Base-by-base conservation (phyloP, 495 filamentous ascomycete species). In the Aspergillus bertholletiae region DNA sequence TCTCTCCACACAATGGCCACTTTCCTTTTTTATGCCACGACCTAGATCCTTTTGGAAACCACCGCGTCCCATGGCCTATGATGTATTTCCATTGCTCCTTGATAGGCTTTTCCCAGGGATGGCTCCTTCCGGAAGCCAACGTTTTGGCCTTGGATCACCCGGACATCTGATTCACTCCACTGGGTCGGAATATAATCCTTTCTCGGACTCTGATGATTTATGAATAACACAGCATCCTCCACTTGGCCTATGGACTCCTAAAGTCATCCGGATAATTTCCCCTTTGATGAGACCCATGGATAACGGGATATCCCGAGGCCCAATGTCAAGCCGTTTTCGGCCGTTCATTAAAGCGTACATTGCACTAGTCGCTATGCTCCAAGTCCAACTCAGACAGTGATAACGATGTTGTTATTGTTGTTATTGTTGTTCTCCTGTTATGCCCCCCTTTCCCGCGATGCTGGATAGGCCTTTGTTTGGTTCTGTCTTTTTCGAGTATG, bases 131-230 rank as follows among this genome's bases (percentile, higher is more conserved):
- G 46, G 34, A 21, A 22, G 22, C 34, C 46, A 49, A 49, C 46
- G 21, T 49, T 34, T 35, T 32, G 34, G 17, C 46, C n/a, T 35
- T 49, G 46, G 46, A 49, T 15, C 23, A 49, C 23, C 46, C 28
- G 28, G 46, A 23, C 5, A 28, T 34, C 17, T 23, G 17, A 7
- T 35, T 35, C 18, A 43, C 18, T 23, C 46, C 30, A 49, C 17
- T 35, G 15, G 30, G 45, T 23, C 34, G 46, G 46, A 37, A 34
- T 24, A 23, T 21, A 24, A 21, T 30, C 12, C 21, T 34, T 49
- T 32, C 34, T 35, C 46, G 46, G 46, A 49, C n/a, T 21, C 28
- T 4, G 1, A 35, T 22, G 39, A 18, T 43, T 49, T 15, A 35
- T 34, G 46, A 13, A 34, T 40, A 22, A 43, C 39, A 22, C 39